Conservation (phyloP, 2,329 filamentous ascomycete genomes). For the Aspergillus puulaauensis region DNA sequence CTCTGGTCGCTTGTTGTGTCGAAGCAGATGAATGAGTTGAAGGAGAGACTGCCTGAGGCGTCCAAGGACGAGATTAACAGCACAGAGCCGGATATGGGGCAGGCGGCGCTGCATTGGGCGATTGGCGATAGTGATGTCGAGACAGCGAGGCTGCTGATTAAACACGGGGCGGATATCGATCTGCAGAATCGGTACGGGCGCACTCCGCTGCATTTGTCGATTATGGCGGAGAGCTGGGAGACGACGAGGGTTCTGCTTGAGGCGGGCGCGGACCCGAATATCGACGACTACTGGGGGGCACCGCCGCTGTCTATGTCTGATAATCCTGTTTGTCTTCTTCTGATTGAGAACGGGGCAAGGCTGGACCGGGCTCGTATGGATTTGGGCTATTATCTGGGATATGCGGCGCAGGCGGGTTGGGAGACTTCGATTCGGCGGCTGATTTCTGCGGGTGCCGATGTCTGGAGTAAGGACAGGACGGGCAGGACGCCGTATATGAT, state of each 20-base stretch:
- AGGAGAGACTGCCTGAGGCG: neutral
- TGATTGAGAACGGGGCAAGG: neutral
- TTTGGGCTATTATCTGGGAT: neutral
- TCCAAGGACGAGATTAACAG: neutral
- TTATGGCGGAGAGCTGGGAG: neutral
- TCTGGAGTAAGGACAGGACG: neutral
- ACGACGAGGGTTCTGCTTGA: neutral
- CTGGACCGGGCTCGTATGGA: neutral
- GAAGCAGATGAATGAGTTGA: neutral
- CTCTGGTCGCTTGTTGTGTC: constrained; percentile 3
- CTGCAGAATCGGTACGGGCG: constrained; percentile 3
- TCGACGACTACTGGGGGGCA: neutral
- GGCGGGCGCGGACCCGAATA: neutral
- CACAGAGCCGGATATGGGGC: constrained; percentile 9
- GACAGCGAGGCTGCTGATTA: neutral
- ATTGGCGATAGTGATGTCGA: neutral
- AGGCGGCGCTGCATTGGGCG: constrained; percentile 6
- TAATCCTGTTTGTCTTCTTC: neutral
- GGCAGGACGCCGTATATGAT: constrained; percentile 2
- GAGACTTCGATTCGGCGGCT: neutral
- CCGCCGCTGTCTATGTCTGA: neutral
- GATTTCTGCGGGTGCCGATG: neutral
- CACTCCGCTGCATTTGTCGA: neutral
- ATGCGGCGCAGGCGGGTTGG: neutral
- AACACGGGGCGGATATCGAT: constrained; percentile 6